Base-by-base conservation (phyloP, 306 rosid species). In the Dryas octopetala region DNA sequence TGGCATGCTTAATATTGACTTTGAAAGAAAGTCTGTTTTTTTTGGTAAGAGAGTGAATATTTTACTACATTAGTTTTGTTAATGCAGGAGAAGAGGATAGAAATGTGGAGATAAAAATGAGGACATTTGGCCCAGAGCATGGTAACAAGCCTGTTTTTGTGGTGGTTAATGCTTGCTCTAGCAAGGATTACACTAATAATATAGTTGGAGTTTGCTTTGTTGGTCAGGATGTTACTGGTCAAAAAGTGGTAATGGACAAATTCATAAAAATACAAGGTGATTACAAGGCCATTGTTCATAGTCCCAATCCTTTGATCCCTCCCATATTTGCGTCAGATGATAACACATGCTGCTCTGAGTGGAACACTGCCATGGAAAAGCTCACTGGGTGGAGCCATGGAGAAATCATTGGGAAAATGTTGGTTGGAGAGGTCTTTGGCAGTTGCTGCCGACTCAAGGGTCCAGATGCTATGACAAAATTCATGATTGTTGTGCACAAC, bases 261-360 rank as follows among this genome's bases (percentile, higher is more conserved):
- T 96, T 92, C 80, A 83, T 96, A 50, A 78, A 91, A 91, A 92
- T 96, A 81, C 99, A 96, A 85, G 92, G 99, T 48, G 99, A 96
- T 79, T 92, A 96, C 81, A 92, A 90, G 88, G 97, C 98, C 72
- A 96, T 96, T 78, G 79, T 96, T 78, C 99, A 96, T 65, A 96
- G 90, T 74, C 99, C 98, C 67, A 92, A 84, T 83, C 91, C 99
- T 40, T 81, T 96, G 80, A 96, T 96, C 87, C 99, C 99, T 49
- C 99, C 99, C 73, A 92, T 96, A 81, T 96, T 96, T 84, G 99
- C 99, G 19, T 90, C 92, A 10, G 99, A 96, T 81, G 99, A 90
- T 70, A 92, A 92, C 84, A 89, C 97, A 6, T 90, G 92, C 83
- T 96, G 99, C 87, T 92, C 89, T 52, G 99, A 96, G 86, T 96